phyloP scores from a whole-genome alignment of 2,329 filamentous ascomycete genomes.

The Aspergillus persii region DNA sequence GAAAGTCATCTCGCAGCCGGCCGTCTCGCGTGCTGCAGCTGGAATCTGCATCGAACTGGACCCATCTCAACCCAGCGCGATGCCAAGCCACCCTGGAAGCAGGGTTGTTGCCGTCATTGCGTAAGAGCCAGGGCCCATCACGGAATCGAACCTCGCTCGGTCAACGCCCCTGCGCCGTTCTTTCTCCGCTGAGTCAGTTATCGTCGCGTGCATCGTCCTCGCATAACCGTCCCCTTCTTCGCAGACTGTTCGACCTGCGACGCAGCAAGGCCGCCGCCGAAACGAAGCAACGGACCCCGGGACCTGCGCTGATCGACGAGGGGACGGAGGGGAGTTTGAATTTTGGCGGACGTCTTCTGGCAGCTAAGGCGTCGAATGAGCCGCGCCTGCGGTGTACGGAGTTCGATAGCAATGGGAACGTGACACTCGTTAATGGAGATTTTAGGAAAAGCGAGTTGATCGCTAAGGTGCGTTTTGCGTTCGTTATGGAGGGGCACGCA shows the following conservation, averaged over 20 bases:
- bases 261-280: slow-evolving; percentile 31
- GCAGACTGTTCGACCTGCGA: slow-evolving; percentile 37
- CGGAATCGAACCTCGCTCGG: slow-evolving; percentile 13
- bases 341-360: slow-evolving; percentile 63
- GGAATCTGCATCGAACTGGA: slow-evolving; percentile 23
- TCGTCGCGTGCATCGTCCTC: slow-evolving; percentile 32
- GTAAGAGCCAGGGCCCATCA: slow-evolving; percentile 5
- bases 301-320: slow-evolving; percentile 59
- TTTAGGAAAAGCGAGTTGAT: slow-evolving; percentile 98
- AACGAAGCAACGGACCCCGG: slow-evolving; percentile 54
- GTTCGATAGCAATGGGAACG: slow-evolving; percentile 86
- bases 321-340: slow-evolving; percentile 61
- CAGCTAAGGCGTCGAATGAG: slow-evolving; percentile 76
- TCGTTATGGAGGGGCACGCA: neutral
- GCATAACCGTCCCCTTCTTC: slow-evolving; percentile 34
- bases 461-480: slow-evolving; percentile 65
- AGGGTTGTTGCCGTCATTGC: slow-evolving; percentile 25
- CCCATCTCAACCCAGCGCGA: slow-evolving; percentile 15
- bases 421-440: slow-evolving; percentile 89
- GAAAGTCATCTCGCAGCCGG: slow-evolving; percentile 11
- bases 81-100: slow-evolving; percentile 28
- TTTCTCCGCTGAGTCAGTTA: slow-evolving; percentile 4
- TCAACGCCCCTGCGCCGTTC: slow-evolving; percentile 5
- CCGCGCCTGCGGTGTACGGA: slow-evolving; percentile 89
- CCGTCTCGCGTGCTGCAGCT: slow-evolving; percentile 17